Conservation (phyloP, 116 monocot species). For the Zostera marina region DNA sequence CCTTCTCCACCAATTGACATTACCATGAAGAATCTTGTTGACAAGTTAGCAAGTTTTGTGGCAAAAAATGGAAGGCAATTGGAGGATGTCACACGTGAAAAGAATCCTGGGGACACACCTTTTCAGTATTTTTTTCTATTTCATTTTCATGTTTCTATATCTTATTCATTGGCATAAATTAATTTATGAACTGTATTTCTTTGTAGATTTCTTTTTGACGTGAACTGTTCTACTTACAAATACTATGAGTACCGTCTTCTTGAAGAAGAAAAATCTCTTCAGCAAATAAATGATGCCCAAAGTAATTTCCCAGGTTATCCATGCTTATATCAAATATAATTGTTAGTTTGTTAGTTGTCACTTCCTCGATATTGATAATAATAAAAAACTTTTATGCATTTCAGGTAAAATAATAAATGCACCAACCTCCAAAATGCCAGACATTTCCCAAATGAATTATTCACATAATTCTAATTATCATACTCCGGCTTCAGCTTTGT, state of each 20-base stretch:
- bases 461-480: conserved; percentile 57
- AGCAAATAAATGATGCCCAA: conserved; percentile 40
- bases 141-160: neutral
- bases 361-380: conserved; percentile 1
- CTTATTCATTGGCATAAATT: neutral
- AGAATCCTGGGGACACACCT: conserved; percentile 94
- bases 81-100: conserved; percentile 82
- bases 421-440: conserved; percentile 11
- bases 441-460: conserved; percentile 21
- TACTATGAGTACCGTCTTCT: conserved; percentile 67
- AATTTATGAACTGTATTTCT: neutral
- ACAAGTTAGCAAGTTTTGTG: conserved; percentile 83
- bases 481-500: conserved; percentile 80
- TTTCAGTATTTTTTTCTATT: conserved; percentile 56
- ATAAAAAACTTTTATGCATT: neutral
- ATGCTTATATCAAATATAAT: neutral
- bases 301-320: conserved; percentile 21
- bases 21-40: conserved; percentile 75
- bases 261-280: conserved; percentile 63
- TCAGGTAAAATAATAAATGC: conserved; percentile 7
- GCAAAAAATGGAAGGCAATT: conserved; percentile 92
- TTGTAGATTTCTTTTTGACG: conserved; percentile 82
- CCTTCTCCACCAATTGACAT: conserved; percentile 63
- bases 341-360: too few relatives aligned
- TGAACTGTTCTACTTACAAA: conserved; percentile 67